Evolutionary conservation across 306 rosid genomes (phyloP).

Genomic region (Carpinus viminea): DNA sequence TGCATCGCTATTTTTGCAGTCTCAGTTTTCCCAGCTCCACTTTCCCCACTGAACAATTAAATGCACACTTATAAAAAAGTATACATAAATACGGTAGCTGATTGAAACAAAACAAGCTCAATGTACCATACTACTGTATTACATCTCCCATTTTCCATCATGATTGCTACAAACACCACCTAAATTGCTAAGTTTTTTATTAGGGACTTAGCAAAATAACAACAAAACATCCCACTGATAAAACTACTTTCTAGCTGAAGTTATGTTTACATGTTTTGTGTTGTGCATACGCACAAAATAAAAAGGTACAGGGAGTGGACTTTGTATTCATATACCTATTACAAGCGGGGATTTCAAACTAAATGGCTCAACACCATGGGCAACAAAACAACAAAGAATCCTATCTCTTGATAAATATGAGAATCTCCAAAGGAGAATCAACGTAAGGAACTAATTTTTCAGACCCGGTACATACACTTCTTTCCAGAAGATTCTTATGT

Average conservation of each 20-base stretch:
- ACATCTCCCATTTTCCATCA: not conserved
- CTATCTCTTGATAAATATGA: not conserved
- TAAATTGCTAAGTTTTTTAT: not conserved
- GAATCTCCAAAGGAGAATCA: not conserved
- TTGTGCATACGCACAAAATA: not conserved
- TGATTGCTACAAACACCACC: not conserved
- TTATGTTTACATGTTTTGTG: not conserved
- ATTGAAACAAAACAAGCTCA: not conserved
- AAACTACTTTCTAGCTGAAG: not conserved
- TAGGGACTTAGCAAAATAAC: not conserved
- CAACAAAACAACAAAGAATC: not conserved
- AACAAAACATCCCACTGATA: not conserved
- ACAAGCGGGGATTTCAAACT: not conserved
- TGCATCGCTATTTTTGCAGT: slow-evolving; percentile 99
- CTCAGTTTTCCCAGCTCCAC: slow-evolving; percentile 99
- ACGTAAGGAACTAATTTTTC: not conserved
- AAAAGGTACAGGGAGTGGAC: not conserved
- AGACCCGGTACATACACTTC: not conserved
- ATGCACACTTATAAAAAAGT: slow-evolving; percentile 11
- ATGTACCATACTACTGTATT: not conserved
- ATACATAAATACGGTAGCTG: slow-evolving; percentile 3
- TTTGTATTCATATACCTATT: not conserved
- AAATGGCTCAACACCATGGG: not conserved
- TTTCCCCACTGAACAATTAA: slow-evolving; percentile 75
- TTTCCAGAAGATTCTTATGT: not conserved